A percentile compares a stretch with the other conserved stretches of the same genome.
Conservation (phyloP, 2,329 filamentous ascomycete species). For the Ophiostoma ulmi region DNA sequence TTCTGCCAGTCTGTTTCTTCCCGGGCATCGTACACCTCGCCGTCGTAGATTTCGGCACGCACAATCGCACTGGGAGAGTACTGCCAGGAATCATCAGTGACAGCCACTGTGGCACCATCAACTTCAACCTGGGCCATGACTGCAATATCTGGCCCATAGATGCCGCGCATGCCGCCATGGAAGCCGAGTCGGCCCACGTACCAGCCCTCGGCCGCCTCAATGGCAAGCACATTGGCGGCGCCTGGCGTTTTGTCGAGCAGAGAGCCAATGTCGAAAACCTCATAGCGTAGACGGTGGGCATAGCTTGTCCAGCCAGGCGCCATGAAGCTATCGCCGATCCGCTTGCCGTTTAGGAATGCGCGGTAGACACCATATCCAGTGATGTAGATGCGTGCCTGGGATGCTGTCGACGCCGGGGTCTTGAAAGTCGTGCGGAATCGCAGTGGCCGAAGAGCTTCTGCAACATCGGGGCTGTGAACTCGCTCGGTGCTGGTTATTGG, state of each 20-base stretch:
- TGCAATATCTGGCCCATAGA: slow-evolving; percentile 39
- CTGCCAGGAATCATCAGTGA: slow-evolving; percentile 24
- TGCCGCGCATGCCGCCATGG: slow-evolving; percentile 30
- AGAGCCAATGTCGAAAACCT: slow-evolving; percentile 39
- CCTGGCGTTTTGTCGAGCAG: slow-evolving; percentile 29
- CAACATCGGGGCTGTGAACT: slow-evolving; percentile 9
- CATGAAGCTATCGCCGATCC: slow-evolving; percentile 37
- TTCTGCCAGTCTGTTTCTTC: slow-evolving; percentile 26
- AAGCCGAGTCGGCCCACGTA: slow-evolving; percentile 36
- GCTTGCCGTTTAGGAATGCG: slow-evolving; percentile 37
- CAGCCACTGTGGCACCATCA: not conserved
- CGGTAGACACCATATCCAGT: slow-evolving; percentile 36
- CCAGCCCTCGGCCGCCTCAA: slow-evolving; percentile 44
- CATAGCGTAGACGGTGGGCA: slow-evolving; percentile 39
- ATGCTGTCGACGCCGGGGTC: slow-evolving; percentile 25
- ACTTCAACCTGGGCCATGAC: slow-evolving; percentile 39
- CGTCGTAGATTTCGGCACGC: slow-evolving; percentile 46
- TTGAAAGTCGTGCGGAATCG: slow-evolving; percentile 28
- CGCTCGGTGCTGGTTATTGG: slow-evolving; percentile 17
- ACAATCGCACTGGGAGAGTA: slow-evolving; percentile 32
- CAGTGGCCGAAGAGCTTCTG: slow-evolving; percentile 28
- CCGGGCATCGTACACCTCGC: slow-evolving; percentile 46
- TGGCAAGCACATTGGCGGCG: slow-evolving; percentile 31
- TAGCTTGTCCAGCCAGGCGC: slow-evolving; percentile 43
- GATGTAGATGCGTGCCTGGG: slow-evolving; percentile 34